Evolutionary conservation across 108 stramenopile genomes (phyloP), one percentile per base, ranked within the genome.

Genomic region (Mayamaea pseudoterrestris): DNA sequence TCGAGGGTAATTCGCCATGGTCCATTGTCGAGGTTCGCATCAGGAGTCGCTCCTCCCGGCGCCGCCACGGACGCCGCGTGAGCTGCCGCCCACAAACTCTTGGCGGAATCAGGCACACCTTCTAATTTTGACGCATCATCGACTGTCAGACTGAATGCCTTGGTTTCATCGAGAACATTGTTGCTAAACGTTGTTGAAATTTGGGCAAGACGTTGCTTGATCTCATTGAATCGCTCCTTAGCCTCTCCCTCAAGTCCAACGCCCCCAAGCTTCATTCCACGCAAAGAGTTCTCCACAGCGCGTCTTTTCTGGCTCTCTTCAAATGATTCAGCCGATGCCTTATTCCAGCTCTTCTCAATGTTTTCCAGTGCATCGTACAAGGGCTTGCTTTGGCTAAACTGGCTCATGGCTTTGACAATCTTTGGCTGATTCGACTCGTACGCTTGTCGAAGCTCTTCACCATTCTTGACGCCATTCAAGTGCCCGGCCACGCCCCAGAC

Each of bases 401-500:
- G 68, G 63, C 85, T 92, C 56, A 76, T 63, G 26, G 78, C 69
- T 62, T 81, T 57, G 14, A 98, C 87, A n/a, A 98, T 87, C 44
- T 83, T 80, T 24, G 91, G 87, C 55, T 96, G 95, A 54, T 89
- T 86, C 27, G 63, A 63, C 63, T 95, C 90, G 64, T 98, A 93
- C 27, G 83, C 94, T 35, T 70, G 62, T 3, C 97, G 74, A n/a
- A 98, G 62, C 32, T 85, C 90, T 20, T 94, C 93, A 6, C 74
- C 69, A 66, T 96, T 93, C 73, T 95, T 94, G 27, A 98, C 97
- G 0, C 93, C 94, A 43, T 92, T 93, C 44, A 98, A 72, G 67
- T 98, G 97, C 21, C 87, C 76, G 22, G 95, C 93, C n/a, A 98
- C 82, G 12, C 95, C 94, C 97, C 97, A 98, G 3, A 75, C 84